Base-by-base conservation (phyloP, 2,329 filamentous ascomycete genomes). In the Fusarium sp. region DNA sequence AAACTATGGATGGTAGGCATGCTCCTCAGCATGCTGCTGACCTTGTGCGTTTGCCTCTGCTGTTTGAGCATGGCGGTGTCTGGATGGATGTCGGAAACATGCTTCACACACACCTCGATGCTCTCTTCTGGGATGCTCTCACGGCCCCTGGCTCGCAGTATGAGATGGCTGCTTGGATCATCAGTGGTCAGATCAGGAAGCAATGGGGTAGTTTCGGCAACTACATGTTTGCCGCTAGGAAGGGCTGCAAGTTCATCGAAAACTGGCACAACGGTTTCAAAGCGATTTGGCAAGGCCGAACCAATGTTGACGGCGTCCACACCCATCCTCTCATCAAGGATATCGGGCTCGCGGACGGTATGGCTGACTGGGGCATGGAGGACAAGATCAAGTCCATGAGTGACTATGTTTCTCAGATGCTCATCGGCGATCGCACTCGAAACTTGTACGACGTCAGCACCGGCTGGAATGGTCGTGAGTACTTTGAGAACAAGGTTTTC, bases 1-100 rank as follows among this genome's bases (percentile, higher is more conserved):
- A 77, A 74, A 80, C 73, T 0, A 83, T 84, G 80, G 73, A 78
- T 14, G 82, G 82, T 74, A 77, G 63, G 50, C 42, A 77, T 49
- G 74, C 77, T 2, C 80, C 81, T 1, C 82, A 80, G 2, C 84
- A 86, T 64, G 79, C 78, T 1, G 81, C 82, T 3, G 85, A 86
- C 57, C 76, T 86, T 1, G 74, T 86, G 5, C 80, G 84, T 0
- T 76, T 83, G 0, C 77, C 81, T 0, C 70, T 81, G 3, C 61
- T 84, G 2, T 80, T 77, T 57, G 69, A 78, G 6, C 76, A 83
- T 31, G 83, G 82, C 0, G 82, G 82, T 0, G 75, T 81, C 2
- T 84, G 79, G 76, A 78, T 83, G 56, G 82, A 84, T 11, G 79
- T 79, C 0, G 80, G 81, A 1, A 80, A 79, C 4, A 79, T 82